These are phyloP conservation scores for Globisporangium cystogenes DNA, from an alignment of 352 stramenopile genomes.

Conservation along the genomic window DNA sequence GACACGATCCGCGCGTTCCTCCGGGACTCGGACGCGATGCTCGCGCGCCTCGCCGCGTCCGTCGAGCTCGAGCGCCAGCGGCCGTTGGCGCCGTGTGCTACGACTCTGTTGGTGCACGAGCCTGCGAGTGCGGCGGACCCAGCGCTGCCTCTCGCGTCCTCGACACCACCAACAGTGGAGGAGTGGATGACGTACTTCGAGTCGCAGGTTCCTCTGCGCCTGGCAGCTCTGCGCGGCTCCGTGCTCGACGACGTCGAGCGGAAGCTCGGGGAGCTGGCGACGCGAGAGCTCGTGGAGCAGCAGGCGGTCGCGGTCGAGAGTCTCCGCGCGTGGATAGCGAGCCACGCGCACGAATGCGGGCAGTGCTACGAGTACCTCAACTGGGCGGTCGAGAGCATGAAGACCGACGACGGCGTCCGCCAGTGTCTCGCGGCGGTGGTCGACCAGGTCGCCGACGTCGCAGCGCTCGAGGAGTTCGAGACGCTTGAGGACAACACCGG, in stretches of 20 bases:
- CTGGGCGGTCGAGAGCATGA: slow-evolving; percentile 28
- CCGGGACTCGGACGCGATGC: slow-evolving; percentile 24
- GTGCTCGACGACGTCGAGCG: slow-evolving; percentile 9
- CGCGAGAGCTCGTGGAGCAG: slow-evolving; percentile 2
- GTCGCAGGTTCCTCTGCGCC: slow-evolving; percentile 2
- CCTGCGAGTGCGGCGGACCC: no score
- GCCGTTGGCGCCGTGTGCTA: not conserved
- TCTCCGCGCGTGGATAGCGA: slow-evolving; percentile 35
- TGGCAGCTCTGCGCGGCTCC: slow-evolving; percentile 14
- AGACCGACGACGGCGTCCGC: slow-evolving; percentile 20
- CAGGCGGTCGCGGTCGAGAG: slow-evolving; percentile 12
- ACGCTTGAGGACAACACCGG: slow-evolving; percentile 9
- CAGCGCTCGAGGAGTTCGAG: slow-evolving; percentile 14
- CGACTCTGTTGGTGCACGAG: no score
- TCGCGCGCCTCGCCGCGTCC: slow-evolving; percentile 13
- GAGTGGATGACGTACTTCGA: slow-evolving; percentile 6
- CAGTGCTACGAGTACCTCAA: slow-evolving; percentile 50
- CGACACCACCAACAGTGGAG: no score
- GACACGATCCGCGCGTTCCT: slow-evolving; percentile 25
- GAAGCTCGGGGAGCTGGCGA: not conserved
- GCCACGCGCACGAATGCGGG: slow-evolving; percentile 42
- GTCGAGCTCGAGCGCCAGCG: slow-evolving; percentile 1
- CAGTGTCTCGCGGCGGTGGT: slow-evolving; percentile 21
- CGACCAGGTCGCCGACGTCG: slow-evolving; percentile 22
- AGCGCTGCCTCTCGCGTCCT: no score